Base-by-base conservation (phyloP, 139 green algal species). In the Coccomyxa sp. region DNA sequence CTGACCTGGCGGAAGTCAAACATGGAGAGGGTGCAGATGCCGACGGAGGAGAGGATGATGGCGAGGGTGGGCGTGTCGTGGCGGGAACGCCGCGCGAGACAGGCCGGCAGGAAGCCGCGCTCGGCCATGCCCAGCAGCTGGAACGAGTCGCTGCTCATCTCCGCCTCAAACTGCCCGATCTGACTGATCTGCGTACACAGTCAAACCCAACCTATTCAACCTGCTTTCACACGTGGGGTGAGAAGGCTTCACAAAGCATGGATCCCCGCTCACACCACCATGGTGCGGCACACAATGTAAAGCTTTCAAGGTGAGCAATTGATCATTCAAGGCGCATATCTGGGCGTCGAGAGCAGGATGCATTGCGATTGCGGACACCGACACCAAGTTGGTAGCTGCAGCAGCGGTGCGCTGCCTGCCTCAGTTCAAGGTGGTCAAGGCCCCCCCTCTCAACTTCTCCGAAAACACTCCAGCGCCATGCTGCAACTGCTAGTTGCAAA, bases 141-240 rank as follows among this genome's bases (percentile, higher is more conserved):
- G 89, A 95, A 99, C 38, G 87, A 91, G 88, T 99, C 96, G 18
- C 84, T 95, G 77, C 89, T 93, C 96, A 99, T 99, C 88, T 99
- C 96, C 0, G 96, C 96, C 83, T 97, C 91, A 87, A 97, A 99
- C 87, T 97, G 94, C 0, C 96, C 96, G 63, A 99, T 90, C 88
- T 98, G 97, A 45, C 89, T 96, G 67, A 85, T 45, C 63, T 71
- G 63, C 63, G 10, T 71, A 71, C 4, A 71, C 63, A 71, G 63
- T 28, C 63, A 71, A 71, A 28, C 18, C 63, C 63, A 3, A 71
- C 10, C 4, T 71, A 21, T 9, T 71, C 21, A 51, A 51, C 38
- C 3, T 3, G 3, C 7, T 51, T 51, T 51, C 38, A 51, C 7
- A 51, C 7, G 38, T 51, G 38, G 38, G 38, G 38, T 51, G 7